phyloP scores from a whole-genome alignment of 2,329 filamentous ascomycete species.

The Fusarium sp. region DNA sequence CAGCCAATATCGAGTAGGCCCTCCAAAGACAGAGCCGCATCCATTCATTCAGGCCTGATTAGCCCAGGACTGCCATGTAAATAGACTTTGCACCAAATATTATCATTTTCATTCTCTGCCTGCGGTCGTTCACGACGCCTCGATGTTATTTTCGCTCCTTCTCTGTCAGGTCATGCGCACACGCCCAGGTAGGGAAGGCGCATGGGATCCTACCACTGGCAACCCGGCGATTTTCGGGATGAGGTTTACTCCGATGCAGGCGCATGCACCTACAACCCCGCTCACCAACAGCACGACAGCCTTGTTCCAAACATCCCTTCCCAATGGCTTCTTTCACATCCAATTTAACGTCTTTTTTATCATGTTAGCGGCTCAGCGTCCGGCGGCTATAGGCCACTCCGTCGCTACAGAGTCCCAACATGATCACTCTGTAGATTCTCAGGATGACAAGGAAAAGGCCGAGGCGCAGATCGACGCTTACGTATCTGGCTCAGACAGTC shows the following conservation, averaged over 20 bases:
- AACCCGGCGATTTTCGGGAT: not conserved
- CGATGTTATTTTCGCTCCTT: not conserved
- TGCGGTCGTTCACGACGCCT: not conserved
- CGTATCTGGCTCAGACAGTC: not conserved
- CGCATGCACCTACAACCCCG: not conserved
- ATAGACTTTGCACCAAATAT: not conserved
- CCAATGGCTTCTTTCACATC: not conserved
- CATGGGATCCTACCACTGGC: not conserved
- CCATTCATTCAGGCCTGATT: not conserved
- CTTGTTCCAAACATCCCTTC: not conserved
- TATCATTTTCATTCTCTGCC: not conserved
- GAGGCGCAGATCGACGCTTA: not conserved
- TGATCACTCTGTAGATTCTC: not conserved
- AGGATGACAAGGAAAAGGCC: not conserved
- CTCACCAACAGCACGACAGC: not conserved
- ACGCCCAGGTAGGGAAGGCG: not conserved
- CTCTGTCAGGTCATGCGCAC: not conserved
- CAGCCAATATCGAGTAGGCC: not conserved
- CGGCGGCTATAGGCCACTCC: not conserved
- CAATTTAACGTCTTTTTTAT: not conserved
- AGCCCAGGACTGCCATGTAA: not conserved
- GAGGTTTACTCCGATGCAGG: not conserved
- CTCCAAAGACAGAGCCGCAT: not conserved
- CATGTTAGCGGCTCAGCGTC: not conserved
- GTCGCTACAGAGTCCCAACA: not conserved